These are phyloP conservation scores for Gnaphalium uliginosum DNA, from an alignment of 129 eudicot genomes.

Conservation along the genomic window DNA sequence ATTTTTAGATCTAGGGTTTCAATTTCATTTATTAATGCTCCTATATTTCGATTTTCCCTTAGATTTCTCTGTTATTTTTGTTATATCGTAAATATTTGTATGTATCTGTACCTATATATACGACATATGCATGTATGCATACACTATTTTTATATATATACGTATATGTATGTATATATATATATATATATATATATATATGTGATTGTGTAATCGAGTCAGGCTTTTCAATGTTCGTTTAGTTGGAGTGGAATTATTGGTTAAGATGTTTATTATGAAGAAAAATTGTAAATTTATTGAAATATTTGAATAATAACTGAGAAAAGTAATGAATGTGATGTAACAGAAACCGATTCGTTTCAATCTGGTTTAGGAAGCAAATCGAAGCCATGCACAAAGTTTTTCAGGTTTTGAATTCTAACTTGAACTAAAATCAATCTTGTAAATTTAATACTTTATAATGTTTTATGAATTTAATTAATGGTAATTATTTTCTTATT, in stretches of 20 bases:
- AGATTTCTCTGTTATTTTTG: not conserved
- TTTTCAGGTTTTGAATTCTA: conserved; percentile 90
- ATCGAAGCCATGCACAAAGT: conserved; percentile 99
- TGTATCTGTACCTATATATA: not conserved
- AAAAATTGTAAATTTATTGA: conserved; percentile 32
- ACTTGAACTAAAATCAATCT: conserved; percentile 57
- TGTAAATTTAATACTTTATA: conserved; percentile 40
- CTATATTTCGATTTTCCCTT: conserved; percentile 16
- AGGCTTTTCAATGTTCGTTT: not conserved
- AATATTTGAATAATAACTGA: conserved; percentile 45
- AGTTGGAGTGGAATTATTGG: not conserved
- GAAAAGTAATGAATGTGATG: conserved; percentile 64
- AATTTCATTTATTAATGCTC: conserved; percentile 6
- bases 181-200: not conserved
- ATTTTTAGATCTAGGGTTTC: conserved; percentile 37
- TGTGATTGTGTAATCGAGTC: not conserved
- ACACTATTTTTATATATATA: not conserved
- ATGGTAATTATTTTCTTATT: conserved; percentile 40
- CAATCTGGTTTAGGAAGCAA: conserved; percentile 99
- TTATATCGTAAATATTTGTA: not conserved
- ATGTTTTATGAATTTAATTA: conserved; percentile 31
- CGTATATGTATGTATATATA: not conserved
- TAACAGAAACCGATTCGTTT: conserved; percentile 91
- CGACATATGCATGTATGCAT: not conserved
- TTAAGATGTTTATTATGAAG: not conserved